phyloP scores from a whole-genome alignment of 2,329 filamentous ascomycete species.

The Cladosporium sphaerospermum region DNA sequence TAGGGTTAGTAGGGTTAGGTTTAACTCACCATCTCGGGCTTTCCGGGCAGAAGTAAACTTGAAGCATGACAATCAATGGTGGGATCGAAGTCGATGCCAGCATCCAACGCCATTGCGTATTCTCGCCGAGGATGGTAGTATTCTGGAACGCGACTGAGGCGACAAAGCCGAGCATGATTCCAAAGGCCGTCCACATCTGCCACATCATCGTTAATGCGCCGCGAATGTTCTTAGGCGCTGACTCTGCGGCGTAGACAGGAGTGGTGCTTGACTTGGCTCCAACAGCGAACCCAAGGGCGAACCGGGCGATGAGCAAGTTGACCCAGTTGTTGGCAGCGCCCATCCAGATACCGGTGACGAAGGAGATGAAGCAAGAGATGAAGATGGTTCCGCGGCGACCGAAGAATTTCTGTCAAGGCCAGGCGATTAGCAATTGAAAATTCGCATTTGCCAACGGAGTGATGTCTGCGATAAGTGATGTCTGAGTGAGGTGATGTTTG shows the following conservation, averaged over 20 bases:
- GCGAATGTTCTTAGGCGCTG: slow-evolving; percentile 33
- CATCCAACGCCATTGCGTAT: slow-evolving; percentile 26
- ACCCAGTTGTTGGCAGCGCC: slow-evolving; percentile 65
- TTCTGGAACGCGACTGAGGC: slow-evolving; percentile 36
- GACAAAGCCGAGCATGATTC: slow-evolving; percentile 41
- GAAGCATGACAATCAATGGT: slow-evolving; percentile 26
- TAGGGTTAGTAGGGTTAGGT: background rate
- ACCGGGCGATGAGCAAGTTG: slow-evolving; percentile 62
- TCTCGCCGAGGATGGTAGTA: slow-evolving; percentile 19
- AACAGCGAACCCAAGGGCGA: slow-evolving; percentile 58
- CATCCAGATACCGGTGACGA: slow-evolving; percentile 52
- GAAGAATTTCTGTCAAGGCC: slow-evolving; percentile 43
- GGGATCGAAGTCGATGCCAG: slow-evolving; percentile 36
- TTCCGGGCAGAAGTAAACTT: slow-evolving; percentile 41
- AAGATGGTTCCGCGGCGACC: slow-evolving; percentile 72
- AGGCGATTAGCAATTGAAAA: too few species aligned
- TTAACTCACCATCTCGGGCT: slow-evolving; percentile 27
- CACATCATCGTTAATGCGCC: slow-evolving; percentile 43
- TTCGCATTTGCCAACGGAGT: too few species aligned
- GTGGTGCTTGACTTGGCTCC: slow-evolving; percentile 38
- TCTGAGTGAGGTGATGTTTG: too few species aligned
- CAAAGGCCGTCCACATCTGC: slow-evolving; percentile 37
- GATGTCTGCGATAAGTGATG: too few species aligned
- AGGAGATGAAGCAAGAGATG: slow-evolving; percentile 65
- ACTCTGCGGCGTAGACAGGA: slow-evolving; percentile 38